Evolutionary conservation across 129 eudicot genomes (phyloP), one percentile per base, ranked within the genome.

Genomic region (Scalesia atractyloides): DNA sequence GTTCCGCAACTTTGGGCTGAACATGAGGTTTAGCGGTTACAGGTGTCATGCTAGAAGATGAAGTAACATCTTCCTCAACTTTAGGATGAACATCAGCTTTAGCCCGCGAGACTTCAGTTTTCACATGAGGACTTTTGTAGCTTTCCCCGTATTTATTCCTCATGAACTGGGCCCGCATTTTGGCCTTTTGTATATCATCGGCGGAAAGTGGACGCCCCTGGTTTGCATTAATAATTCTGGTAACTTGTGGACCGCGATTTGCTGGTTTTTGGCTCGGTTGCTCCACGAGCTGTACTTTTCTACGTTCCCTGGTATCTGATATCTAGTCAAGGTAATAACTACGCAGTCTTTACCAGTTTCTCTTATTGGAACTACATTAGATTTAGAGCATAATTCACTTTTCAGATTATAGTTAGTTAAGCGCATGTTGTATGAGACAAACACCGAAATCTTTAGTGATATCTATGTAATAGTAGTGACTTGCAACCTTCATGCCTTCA

Each of bases 121-220:
- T 82, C 64, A 43, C 20, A 26, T 74, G 83, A 78, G 80, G 84
- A 51, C 64, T 73, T 48, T 69, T 15, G 61, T 63, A 34, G 22
- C 77, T 66, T 71, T 84, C 88, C 15, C 91, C 96, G 34, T 89
- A 69, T 53, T 88, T 91, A 47, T 70, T 86, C 83, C 86, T 91
- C 97, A 90, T 82, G 71, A 81, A 86, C 15, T 95, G 97, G 34
- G 97, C 97, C 63, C 99, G 97, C 87, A 88, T 48, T 79, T 90
- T 95, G 37, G 99, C 96, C 71, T 95, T 95, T 52, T 91, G 99
- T 67, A 95, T 91, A 59, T 95, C 99, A 76, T 95, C 99, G 17
- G 99, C 96, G 14, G 99, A 91, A 48, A 95, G 90, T 65, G 99
- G 99, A 22, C 99, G 99, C 44, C 89, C 85, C 75, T 88, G 96